These are phyloP conservation scores for Cetraspora pellucida DNA, from an alignment of 192 early-diverging fungal species.

Conservation along the genomic window DNA sequence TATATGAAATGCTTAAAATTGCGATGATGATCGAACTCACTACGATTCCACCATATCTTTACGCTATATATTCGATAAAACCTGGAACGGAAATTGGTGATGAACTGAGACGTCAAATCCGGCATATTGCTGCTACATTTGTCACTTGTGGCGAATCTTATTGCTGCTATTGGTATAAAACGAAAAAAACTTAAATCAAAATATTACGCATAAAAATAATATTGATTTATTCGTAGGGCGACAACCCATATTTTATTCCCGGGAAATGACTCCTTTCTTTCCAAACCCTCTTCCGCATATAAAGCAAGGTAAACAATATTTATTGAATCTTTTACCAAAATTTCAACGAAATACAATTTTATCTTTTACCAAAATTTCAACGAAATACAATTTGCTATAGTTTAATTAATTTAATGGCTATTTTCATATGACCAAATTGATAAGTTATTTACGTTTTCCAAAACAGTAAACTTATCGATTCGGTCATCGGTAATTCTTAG, in stretches of 20 bases:
- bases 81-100: background rate
- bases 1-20: background rate
- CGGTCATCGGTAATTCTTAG: too few relatives aligned
- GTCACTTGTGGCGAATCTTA: constrained; percentile 31
- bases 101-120: background rate
- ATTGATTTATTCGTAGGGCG: background rate
- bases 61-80: constrained; percentile 29
- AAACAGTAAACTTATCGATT: too few relatives aligned
- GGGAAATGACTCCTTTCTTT: constrained; percentile 22
- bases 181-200: background rate
- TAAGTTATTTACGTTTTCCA: too few relatives aligned
- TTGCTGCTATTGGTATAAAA: constrained; percentile 22
- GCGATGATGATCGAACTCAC: constrained; percentile 21
- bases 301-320: constrained; percentile 11
- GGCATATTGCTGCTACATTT: constrained; percentile 16
- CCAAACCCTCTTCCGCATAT: constrained; percentile 29
- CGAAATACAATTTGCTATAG: too few relatives aligned
- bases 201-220: background rate
- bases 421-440: too few relatives aligned
- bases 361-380: too few relatives aligned
- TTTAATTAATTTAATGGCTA: too few relatives aligned
- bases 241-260: constrained; percentile 27
- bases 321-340: too few relatives aligned
- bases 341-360: too few relatives aligned
- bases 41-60: constrained; percentile 30